phyloP scores from a whole-genome alignment of 805 yeast species.

The Metschnikowia hibisci region DNA sequence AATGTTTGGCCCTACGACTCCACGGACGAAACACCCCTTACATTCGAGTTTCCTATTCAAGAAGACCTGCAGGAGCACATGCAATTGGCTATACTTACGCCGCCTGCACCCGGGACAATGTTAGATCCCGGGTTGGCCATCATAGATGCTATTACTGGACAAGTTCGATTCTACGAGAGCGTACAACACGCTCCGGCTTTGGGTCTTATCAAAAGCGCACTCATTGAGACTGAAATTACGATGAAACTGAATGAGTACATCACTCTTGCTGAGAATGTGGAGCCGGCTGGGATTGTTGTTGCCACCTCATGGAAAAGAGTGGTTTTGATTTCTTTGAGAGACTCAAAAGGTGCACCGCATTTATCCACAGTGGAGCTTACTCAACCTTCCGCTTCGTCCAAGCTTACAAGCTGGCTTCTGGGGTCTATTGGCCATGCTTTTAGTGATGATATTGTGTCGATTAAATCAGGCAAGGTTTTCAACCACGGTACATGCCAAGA shows the following conservation, averaged over 20 bases:
- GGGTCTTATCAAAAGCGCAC: constrained; percentile 47
- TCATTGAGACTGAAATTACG: constrained; percentile 41
- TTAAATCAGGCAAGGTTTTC: constrained; percentile 50
- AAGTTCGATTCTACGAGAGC: constrained; percentile 66
- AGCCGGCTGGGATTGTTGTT: constrained; percentile 69
- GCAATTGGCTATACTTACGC: constrained; percentile 56
- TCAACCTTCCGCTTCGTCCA: constrained; percentile 9
- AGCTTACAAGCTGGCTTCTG: constrained; percentile 12
- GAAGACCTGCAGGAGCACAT: constrained; percentile 12
- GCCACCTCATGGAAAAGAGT: constrained; percentile 71
- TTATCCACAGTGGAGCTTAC: constrained; percentile 32
- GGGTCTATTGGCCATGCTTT: constrained; percentile 13
- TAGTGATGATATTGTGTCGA: constrained; percentile 52
- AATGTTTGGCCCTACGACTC: constrained; percentile 69
- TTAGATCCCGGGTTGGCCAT: constrained; percentile 68
- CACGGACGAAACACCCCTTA: constrained; percentile 54
- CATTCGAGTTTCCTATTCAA: constrained; percentile 49
- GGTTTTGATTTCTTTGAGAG: constrained; percentile 58
- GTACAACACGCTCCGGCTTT: constrained; percentile 67
- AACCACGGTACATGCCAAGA: constrained; percentile 46
- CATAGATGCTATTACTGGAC: constrained; percentile 56
- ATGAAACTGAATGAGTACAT: constrained; percentile 50
- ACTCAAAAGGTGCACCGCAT: constrained; percentile 60
- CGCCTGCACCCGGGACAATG: constrained; percentile 49
- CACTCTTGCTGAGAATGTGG: constrained; percentile 53